Base-by-base conservation (phyloP, 2,329 filamentous ascomycete genomes). In the Colletotrichum phormii region DNA sequence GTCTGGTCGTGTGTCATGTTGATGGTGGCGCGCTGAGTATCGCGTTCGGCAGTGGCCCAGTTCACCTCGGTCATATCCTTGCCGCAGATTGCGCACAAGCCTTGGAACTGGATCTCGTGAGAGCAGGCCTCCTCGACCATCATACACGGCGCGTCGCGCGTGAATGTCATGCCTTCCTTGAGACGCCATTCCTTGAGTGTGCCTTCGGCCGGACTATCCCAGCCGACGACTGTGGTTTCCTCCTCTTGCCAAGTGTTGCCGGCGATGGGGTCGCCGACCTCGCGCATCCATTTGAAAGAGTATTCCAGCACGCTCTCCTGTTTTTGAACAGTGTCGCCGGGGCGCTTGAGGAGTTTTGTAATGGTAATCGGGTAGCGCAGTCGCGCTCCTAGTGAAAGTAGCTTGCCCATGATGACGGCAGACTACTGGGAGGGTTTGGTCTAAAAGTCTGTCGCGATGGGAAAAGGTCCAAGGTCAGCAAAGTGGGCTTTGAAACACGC, bases 1-100 rank as follows among this genome's bases (percentile, higher is more conserved):
- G 93, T 94, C 80, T 97, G 95, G 81, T 97, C 95, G 83, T 99
- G 97, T 33, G 94, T 93, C 91, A 98, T 97, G 83, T 96, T 96
- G 82, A 99, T 96, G 72, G 93, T 95, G 64, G 97, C 97, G 77
- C 96, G 94, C 75, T 93, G 91, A 2, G 94, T 93, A 81, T 97
- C 94, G 77, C 90, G 89, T 60, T 91, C 86, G 75, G 95, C 92
- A 72, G 92, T 95, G 67, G 94, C 95, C 89, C 95, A 98, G 81
- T 92, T 93, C 77, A 92, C 89, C 88, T 95, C 92, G 67, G 94
- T 98, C 95, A 99, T 98, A 83, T 98, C 95, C 83, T 96, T 95
- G 75, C 97, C 97, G 83, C 97, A 99, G 74, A 95, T 90, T 72
- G 92, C 95, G 84, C 97, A 99, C 76, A 99, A 89, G 57, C 95